Evolutionary conservation across 805 yeast species (phyloP).

Genomic region (Yamadazyma takamatsuzukensis): DNA sequence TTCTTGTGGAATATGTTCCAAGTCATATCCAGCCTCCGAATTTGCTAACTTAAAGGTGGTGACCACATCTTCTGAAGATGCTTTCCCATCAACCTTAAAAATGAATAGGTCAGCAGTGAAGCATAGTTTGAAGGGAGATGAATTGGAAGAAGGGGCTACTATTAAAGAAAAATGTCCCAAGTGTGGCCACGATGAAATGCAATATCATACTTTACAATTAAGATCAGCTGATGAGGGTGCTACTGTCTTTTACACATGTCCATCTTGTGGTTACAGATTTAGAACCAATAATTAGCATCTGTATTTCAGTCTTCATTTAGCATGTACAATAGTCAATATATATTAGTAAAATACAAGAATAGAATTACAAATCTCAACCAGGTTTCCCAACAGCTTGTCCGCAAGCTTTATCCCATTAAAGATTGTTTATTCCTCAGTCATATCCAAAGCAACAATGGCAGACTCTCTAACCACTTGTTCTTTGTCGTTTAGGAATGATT

Average conservation of each 20-base stretch:
- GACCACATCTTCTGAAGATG: constrained; percentile 85
- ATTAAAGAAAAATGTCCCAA: constrained; percentile 98
- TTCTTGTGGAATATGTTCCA: constrained; percentile 53
- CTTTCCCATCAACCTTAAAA: constrained; percentile 84
- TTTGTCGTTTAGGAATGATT: constrained; percentile 71
- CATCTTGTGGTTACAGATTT: constrained; percentile 86
- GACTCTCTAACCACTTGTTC: constrained; percentile 94
- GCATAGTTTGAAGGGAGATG: constrained; percentile 71
- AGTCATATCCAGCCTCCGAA: constrained; percentile 41
- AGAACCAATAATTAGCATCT: constrained; percentile 90
- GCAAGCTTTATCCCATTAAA: too few species aligned
- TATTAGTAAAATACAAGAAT: too few species aligned
- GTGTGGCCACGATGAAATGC: constrained; percentile 98
- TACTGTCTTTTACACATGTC: constrained; percentile 96
- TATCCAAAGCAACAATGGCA: constrained; percentile 95
- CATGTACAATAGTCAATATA: too few species aligned
- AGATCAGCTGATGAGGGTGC: constrained; percentile 99
- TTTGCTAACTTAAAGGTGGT: constrained; percentile 81
- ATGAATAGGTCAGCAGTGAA: constrained; percentile 87
- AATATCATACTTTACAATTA: constrained; percentile 91
- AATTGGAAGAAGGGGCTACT: constrained; percentile 91
- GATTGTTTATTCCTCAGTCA: constrained; percentile 97
- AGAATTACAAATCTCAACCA: too few species aligned
- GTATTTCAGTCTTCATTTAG: too few species aligned
- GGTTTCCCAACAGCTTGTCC: too few species aligned